A percentile compares a stretch with the other conserved stretches of the same genome.
Evolutionary conservation across 2,329 filamentous ascomycete species (phyloP).

Genomic region (Phaeophleospora eucalypticola): DNA sequence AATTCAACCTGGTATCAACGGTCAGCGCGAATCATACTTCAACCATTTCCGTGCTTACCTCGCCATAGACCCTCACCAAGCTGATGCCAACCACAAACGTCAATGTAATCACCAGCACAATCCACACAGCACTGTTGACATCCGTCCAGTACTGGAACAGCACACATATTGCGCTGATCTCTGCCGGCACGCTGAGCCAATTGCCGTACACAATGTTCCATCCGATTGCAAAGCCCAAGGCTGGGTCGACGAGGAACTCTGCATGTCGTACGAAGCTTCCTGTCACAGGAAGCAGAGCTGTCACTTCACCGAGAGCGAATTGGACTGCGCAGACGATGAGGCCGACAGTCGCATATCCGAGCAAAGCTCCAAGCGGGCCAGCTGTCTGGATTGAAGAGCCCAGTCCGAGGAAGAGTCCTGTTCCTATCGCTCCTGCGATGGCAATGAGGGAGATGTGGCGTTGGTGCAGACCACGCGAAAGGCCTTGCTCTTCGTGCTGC

Average conservation of each 20-base stretch:
- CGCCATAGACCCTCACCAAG: conserved; percentile 38
- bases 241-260: conserved; percentile 50
- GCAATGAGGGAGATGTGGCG: conserved; percentile 60
- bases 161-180: conserved; percentile 30
- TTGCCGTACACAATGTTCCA: conserved; percentile 28
- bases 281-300: conserved; percentile 49
- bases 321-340: conserved; percentile 49
- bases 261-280: conserved; percentile 50
- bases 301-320: conserved; percentile 50
- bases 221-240: conserved; percentile 29
- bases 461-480: conserved; percentile 50
- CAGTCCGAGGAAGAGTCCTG: conserved; percentile 59
- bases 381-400: conserved; percentile 50
- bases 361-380: conserved; percentile 50
- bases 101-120: conserved; percentile 32
- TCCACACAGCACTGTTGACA: conserved; percentile 34
- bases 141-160: conserved; percentile 31
- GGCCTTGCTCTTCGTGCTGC: conserved; percentile 26
- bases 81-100: conserved; percentile 34
- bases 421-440: conserved; percentile 69
- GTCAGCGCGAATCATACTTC: too few species aligned
- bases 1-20: conserved; percentile 41
- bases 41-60: conserved; percentile 1
- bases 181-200: conserved; percentile 31
- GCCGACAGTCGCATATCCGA: conserved; percentile 52